phyloP scores from a whole-genome alignment of 1,284 basidiomycete genomes.

The Trichosporon asahii region DNA sequence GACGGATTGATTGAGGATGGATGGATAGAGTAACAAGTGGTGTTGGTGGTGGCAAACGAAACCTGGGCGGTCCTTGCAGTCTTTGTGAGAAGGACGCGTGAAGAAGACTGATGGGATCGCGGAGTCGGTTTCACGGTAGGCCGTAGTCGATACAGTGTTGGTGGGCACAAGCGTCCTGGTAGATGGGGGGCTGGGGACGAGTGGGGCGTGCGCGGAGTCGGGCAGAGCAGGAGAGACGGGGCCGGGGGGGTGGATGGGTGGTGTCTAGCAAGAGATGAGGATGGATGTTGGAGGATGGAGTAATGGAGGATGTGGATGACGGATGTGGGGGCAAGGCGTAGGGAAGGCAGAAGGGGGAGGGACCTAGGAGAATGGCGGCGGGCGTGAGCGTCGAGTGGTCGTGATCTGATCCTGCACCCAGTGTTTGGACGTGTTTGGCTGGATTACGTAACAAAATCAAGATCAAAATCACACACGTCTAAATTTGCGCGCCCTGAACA shows the following conservation, averaged over 20 bases:
- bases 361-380: not conserved
- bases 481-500: not conserved
- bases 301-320: constrained; percentile 7
- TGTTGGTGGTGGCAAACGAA: not conserved
- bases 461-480: constrained; percentile 10
- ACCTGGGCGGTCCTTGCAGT: not conserved
- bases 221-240: not conserved
- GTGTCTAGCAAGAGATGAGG: not conserved
- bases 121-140: constrained; percentile 6
- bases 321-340: not conserved
- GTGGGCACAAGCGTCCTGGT: not conserved
- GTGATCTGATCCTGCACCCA: constrained; percentile 3
- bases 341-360: not conserved
- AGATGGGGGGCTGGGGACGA: not conserved
- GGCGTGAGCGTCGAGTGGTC: not conserved
- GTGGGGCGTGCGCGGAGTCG: not conserved
- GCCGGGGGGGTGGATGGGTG: not conserved
- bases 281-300: constrained; percentile 4
- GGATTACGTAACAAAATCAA: constrained; percentile 7
- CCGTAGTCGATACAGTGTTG: constrained; percentile 10
- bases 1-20: not conserved
- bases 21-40: not conserved
- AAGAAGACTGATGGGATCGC: not conserved
- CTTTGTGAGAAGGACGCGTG: not conserved
- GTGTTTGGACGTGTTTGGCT: constrained; percentile 2